Evolutionary conservation across 257 asterid genomes (phyloP).

Genomic region (Solanum megistacrolobum): DNA sequence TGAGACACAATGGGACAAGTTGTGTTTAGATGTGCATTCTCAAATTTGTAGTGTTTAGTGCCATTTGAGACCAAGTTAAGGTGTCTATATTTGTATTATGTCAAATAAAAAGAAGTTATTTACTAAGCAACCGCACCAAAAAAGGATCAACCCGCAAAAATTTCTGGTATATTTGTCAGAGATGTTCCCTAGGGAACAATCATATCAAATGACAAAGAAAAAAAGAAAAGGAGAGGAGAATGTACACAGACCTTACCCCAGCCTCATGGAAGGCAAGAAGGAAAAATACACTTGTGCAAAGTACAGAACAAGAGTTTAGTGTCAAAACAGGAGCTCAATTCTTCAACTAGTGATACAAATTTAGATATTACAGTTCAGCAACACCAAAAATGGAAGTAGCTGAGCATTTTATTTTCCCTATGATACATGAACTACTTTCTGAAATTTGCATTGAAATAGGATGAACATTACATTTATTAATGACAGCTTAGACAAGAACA

Average conservation of each 20-base stretch:
- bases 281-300: background rate
- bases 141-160: background rate
- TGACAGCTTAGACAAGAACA: background rate
- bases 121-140: background rate
- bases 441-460: background rate
- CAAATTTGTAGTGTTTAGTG: background rate
- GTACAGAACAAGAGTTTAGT: background rate
- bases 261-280: background rate
- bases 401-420: background rate
- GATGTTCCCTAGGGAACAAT: background rate
- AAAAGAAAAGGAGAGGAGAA: background rate
- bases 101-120: too few species aligned
- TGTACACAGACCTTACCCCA: background rate
- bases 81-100: background rate
- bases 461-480: background rate
- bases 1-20: background rate
- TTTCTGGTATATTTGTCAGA: background rate
- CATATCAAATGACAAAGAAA: background rate
- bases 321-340: background rate
- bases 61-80: background rate
- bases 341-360: background rate
- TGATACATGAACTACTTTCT: background rate
- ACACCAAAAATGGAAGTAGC: background rate
- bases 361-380: background rate
- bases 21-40: background rate